phyloP scores from a whole-genome alignment of 2,329 filamentous ascomycete genomes.

The Aureobasidium melanogenum region DNA sequence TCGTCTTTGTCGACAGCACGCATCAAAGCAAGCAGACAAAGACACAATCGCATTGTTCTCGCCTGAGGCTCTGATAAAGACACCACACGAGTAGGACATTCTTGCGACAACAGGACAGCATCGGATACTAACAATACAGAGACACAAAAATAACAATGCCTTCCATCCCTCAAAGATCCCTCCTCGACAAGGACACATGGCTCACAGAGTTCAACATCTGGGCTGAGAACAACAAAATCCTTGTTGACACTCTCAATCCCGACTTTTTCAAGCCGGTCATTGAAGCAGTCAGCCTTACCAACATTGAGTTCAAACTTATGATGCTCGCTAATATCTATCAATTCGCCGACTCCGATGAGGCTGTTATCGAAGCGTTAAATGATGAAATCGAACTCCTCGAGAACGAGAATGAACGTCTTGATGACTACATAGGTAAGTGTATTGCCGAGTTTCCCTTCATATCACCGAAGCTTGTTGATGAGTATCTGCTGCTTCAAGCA shows the following conservation, averaged over 20 bases:
- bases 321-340: neutral
- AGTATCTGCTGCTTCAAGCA: neutral
- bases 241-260: neutral
- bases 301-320: neutral
- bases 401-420: neutral
- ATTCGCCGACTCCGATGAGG: neutral
- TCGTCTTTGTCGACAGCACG: neutral
- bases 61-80: neutral
- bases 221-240: neutral
- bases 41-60: neutral
- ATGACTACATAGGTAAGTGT: neutral
- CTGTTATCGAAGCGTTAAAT: neutral
- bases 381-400: neutral
- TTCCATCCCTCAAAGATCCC: neutral
- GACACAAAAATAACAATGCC: neutral
- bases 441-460: neutral
- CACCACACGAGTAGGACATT: neutral
- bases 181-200: neutral
- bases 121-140: neutral
- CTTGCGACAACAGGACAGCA: neutral
- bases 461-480: neutral
- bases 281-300: neutral
- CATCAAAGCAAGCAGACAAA: neutral
- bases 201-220: neutral
- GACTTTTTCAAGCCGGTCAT: neutral